phyloP scores from a whole-genome alignment of 208 protist species.

The Zelonia costaricensis region DNA sequence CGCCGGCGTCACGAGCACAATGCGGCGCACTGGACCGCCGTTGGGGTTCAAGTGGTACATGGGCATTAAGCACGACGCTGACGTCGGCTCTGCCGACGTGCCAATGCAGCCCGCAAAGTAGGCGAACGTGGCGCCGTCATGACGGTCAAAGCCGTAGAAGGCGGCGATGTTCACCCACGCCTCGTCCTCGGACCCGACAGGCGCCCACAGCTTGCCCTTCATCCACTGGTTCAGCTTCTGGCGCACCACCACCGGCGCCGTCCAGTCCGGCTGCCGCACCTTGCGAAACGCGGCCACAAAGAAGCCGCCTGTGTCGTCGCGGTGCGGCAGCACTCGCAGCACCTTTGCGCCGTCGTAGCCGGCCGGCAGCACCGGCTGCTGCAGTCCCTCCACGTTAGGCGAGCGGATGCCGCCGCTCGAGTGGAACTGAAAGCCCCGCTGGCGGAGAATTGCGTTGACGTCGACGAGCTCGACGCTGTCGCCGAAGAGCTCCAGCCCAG shows the following conservation, averaged over 20 bases:
- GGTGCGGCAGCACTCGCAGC: constrained; percentile 84
- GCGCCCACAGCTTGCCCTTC: constrained; percentile 80
- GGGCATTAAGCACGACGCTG: constrained; percentile 49
- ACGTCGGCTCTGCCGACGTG: neutral
- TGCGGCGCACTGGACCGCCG: constrained; percentile 67
- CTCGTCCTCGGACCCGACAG: constrained; percentile 58
- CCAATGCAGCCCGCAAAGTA: constrained; percentile 31
- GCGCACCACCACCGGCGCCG: constrained; percentile 34
- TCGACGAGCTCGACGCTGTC: constrained; percentile 86
- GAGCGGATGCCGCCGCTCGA: constrained; percentile 60
- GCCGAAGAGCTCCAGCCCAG: constrained; percentile 73
- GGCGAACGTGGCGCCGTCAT: constrained; percentile 33
- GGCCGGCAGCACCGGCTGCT: constrained; percentile 36
- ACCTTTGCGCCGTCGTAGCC: constrained; percentile 78
- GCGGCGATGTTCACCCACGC: constrained; percentile 70
- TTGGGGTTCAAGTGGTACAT: constrained; percentile 88
- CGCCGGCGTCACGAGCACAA: constrained; percentile 79
- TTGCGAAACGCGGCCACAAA: constrained; percentile 91
- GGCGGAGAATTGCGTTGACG: constrained; percentile 62
- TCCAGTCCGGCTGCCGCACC: constrained; percentile 44
- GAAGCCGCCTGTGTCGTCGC: constrained; percentile 90
- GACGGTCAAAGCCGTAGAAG: constrained; percentile 80
- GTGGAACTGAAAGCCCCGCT: constrained; percentile 50
- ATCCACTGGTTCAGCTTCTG: constrained; percentile 90
- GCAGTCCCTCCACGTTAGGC: constrained; percentile 54